Evolutionary conservation across 768 basidiomycete species (phyloP).

Genomic region (Calocybe cyanea): DNA sequence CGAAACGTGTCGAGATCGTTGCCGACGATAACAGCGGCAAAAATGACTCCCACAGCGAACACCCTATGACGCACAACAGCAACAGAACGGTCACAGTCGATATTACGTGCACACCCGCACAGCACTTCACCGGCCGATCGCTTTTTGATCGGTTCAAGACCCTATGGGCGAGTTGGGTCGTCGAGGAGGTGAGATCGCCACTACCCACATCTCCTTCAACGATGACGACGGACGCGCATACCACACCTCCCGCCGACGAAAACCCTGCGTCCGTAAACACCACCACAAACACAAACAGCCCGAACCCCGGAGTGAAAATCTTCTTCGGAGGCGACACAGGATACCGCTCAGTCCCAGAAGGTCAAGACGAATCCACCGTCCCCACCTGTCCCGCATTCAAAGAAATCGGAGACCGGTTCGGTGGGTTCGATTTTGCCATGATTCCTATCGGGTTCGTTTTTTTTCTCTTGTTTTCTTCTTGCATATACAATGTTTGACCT

Average conservation of each 20-base stretch:
- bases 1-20: conserved; percentile 32
- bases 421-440: conserved; percentile 63
- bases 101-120: conserved; percentile 58
- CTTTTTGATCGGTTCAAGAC: conserved; percentile 49
- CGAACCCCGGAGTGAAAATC: conserved; percentile 28
- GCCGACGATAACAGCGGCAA: conserved; percentile 3
- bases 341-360: conserved; percentile 43
- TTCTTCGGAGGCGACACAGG: conserved; percentile 75
- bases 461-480: neutral
- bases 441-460: conserved; percentile 59
- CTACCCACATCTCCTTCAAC: conserved; percentile 8
- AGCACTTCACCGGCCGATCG: conserved; percentile 57
- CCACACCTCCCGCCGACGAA: neutral
- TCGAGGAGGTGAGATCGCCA: conserved; percentile 44
- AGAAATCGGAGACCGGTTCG: conserved; percentile 61
- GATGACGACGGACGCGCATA: too few relatives aligned
- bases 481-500: conserved; percentile 2
- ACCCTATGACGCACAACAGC: too few relatives aligned
- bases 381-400: conserved; percentile 70
- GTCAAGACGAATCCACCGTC: conserved; percentile 46
- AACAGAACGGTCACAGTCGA: conserved; percentile 36
- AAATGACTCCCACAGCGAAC: neutral
- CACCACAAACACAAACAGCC: neutral
- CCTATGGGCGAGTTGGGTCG: conserved; percentile 66
- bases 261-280: neutral